Conservation (phyloP, 768 basidiomycete genomes). For the Cantharellus anzutake region DNA sequence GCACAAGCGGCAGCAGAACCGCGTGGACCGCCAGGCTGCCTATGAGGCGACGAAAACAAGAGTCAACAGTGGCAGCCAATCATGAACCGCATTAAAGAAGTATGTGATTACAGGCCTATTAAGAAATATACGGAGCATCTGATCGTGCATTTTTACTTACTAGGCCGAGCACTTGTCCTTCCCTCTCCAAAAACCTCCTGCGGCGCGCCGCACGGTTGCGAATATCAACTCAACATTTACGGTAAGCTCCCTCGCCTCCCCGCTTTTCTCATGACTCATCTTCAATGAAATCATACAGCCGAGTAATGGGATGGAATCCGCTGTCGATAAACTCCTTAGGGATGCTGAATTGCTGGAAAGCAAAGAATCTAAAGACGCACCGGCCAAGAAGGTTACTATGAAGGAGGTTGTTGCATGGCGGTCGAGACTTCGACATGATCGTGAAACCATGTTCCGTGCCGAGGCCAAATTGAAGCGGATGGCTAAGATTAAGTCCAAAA, state of each 20-base stretch:
- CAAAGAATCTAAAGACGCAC: conserved; percentile 57
- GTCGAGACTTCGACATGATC: conserved; percentile 66
- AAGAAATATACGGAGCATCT: conserved; percentile 2
- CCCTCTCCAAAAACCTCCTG: conserved; percentile 49
- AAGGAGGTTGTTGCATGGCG: conserved; percentile 76
- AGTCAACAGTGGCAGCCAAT: conserved; percentile 87
- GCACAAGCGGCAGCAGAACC: conserved; percentile 71
- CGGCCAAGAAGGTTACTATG: conserved; percentile 60
- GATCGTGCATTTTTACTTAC: not conserved
- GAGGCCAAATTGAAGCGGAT: conserved; percentile 79
- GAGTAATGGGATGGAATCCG: conserved; percentile 64
- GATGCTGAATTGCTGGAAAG: conserved; percentile 68
- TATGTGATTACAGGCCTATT: conserved; percentile 18
- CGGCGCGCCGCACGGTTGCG: conserved; percentile 42
- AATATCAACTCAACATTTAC: conserved; percentile 74
- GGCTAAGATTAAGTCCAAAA: conserved; percentile 90
- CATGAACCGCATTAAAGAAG: conserved; percentile 84
- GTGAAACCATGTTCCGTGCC: conserved; percentile 85
- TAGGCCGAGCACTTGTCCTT: conserved; percentile 79
- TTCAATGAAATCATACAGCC: conserved; percentile 30
- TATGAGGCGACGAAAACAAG: conserved; percentile 87
- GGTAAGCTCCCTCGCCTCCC: conserved; percentile 21
- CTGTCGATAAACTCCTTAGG: conserved; percentile 63
- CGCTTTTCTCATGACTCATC: not conserved
- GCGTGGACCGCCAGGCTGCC: conserved; percentile 81